These are phyloP conservation scores for Penicillium griseofulvum DNA, from an alignment of 2,329 filamentous ascomycete genomes.

Conservation along the genomic window DNA sequence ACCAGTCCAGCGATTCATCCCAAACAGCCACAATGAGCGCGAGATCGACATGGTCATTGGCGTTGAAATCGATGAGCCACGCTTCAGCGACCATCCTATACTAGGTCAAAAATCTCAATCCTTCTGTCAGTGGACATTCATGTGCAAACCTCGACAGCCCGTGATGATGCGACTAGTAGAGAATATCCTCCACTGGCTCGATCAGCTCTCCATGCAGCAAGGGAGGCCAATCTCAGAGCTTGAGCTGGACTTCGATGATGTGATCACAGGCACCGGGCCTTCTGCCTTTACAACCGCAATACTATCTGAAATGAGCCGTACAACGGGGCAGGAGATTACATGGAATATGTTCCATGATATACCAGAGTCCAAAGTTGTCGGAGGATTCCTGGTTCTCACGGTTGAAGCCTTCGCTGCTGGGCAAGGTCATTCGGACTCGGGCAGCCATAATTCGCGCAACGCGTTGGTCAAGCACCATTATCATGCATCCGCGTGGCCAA, in stretches of 20 bases:
- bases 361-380: conserved; percentile 63
- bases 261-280: conserved; percentile 70
- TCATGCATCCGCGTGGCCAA: conserved; percentile 70
- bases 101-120: conserved; percentile 66
- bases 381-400: conserved; percentile 64
- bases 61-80: conserved; percentile 68
- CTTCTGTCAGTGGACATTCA: conserved; percentile 75
- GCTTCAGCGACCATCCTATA: conserved; percentile 62
- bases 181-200: conserved; percentile 66
- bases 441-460: conserved; percentile 64
- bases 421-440: conserved; percentile 70
- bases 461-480: conserved; percentile 73
- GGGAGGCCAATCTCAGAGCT: conserved; percentile 59
- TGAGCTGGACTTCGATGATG: conserved; percentile 68
- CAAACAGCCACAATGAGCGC: conserved; percentile 59
- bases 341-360: conserved; percentile 67
- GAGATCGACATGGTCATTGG: conserved; percentile 70
- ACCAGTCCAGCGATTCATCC: conserved; percentile 58
- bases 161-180: conserved; percentile 68
- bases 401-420: conserved; percentile 72
- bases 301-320: conserved; percentile 60
- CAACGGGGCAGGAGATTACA: conserved; percentile 48
- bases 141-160: conserved; percentile 64
- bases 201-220: conserved; percentile 58
- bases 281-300: conserved; percentile 68